These are phyloP conservation scores for Aspergillus egyptiacus DNA, from an alignment of 495 filamentous ascomycete species.

Conservation along the genomic window DNA sequence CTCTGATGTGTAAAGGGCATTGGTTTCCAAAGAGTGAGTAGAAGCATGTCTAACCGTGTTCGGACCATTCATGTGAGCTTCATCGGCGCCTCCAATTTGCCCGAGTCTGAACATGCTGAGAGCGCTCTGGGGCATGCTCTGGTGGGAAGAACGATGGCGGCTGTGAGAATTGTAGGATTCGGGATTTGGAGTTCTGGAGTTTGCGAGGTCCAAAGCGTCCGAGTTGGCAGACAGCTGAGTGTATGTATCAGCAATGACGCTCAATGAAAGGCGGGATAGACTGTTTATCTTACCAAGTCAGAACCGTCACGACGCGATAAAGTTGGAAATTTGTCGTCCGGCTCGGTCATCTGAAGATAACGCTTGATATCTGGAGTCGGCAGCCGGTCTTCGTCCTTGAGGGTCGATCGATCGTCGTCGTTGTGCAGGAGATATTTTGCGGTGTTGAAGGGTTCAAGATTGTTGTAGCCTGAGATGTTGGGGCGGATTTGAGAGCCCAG, in stretches of 20 bases:
- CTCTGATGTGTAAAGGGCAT: conserved; percentile 29
- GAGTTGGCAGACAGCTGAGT: conserved; percentile 72
- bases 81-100: conserved; percentile 23
- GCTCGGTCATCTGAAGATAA: conserved; percentile 65
- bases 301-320: conserved; percentile 64
- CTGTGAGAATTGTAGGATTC: conserved; percentile 61
- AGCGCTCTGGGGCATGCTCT: conserved; percentile 67
- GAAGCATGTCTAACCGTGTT: conserved; percentile 28
- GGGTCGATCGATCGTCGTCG: conserved; percentile 57
- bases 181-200: conserved; percentile 59
- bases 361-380: conserved; percentile 60
- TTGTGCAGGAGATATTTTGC: conserved; percentile 78
- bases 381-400: conserved; percentile 45
- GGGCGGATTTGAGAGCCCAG: conserved; percentile 53
- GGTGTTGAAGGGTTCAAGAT: conserved; percentile 65
- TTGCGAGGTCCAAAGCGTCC: conserved; percentile 73
- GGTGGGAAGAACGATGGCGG: conserved; percentile 73
- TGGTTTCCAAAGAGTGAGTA: conserved; percentile 55
- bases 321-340: conserved; percentile 79
- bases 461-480: conserved; percentile 39
- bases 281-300: conserved; percentile 55
- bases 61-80: conserved; percentile 15
- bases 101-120: conserved; percentile 35
- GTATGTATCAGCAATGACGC: conserved; percentile 17
- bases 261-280: neutral